Evolutionary conservation across 2,329 filamentous ascomycete species (phyloP), one percentile per base, ranked within the genome.

Genomic region (Pyrenochaeta sp.): DNA sequence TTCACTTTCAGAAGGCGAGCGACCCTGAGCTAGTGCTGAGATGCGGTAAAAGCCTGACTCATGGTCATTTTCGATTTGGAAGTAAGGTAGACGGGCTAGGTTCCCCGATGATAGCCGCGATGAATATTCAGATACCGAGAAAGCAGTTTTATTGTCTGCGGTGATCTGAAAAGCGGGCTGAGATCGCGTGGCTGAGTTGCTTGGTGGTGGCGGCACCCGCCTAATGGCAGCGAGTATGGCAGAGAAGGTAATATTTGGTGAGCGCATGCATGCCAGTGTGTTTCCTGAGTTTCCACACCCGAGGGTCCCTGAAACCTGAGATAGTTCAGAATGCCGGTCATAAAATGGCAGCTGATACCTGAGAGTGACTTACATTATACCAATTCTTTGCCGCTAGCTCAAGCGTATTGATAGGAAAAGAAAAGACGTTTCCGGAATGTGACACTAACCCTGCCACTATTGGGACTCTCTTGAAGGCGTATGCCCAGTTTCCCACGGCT

Each of bases 401-500:
- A 21, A 36, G 31, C 7, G n/a, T 43, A 32, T 51, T 56, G 27
- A 29, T 5, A 1, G 20, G 33, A 23, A 56, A 49, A n/a, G 33
- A 31, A 17, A 45, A 45, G 17, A 44, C 43, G n/a, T 42, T 53
- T 20, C 54, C 54, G 17, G 54, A 49, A 11, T 75, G 67, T 5
- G 5, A 5, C 5, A 35, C 14, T 11, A 35, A 17, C 12, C 32
- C 32, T 5, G 32, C 32, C 15, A 35, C 32, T 5, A 35, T 35
- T 5, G 32, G 32, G 4, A 4, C 11, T 17, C 14, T 11, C 15
- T 35, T 35, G 32, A 35, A 35, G 11, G 32, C 32, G 14, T 35
- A 35, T 11, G 32, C 32, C 32, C 6, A 75, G 68, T 53, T 82
- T 78, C n/a, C 80, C 64, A 84, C 2, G 14, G 32, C 4, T 11